Evolutionary conservation across 352 stramenopile genomes (phyloP), one percentile per base, ranked within the genome.

Genomic region (Phytophthora europaea): DNA sequence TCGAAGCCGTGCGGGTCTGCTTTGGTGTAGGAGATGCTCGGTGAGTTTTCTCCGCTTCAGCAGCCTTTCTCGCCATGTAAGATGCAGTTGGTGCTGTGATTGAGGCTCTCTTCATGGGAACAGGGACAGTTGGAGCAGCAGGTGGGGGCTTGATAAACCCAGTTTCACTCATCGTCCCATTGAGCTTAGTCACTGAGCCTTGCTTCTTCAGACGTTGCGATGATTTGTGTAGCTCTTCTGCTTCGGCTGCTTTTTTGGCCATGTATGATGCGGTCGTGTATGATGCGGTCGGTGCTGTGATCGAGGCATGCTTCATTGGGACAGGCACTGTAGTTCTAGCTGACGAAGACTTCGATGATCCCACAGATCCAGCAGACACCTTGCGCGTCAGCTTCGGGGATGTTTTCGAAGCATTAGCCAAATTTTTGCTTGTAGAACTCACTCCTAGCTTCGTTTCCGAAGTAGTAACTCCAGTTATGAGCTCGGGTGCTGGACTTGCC

Each of bases 251-350:
- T 43, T 79, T 73, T 34, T 76, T 82, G 5, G 73, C 70, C 34
- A 65, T 67, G 55, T 50, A 76, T 10, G 78, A 81, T 22, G 75
- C 72, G 40, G 69, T 77, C 31, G 65, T 67, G 55, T 50, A 76
- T 10, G 78, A 81, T 22, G 75, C 72, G 40, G 69, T 77, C 31
- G 65, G 72, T 13, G 75, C 72, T 22, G 70, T 79, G 53, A 70
- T 78, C 34, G 72, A 80, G 18, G 70, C 72, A 54, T 70, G 66
- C 20, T 78, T 81, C 33, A 70, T 75, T n/a, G 67, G 54, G 3
- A 71, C 58, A 22, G 61, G 55, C 16, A 75, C 66, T 1, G 68
- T 73, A 1, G 70, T 52, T 15, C 64, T 48, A 3, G 70, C 51
- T 22, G 66, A 28, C 7, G 60, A 56, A 12, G 65, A 75, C 8